Base-by-base conservation (phyloP, 1,284 basidiomycete species). In the Neolentinus lepideus region DNA sequence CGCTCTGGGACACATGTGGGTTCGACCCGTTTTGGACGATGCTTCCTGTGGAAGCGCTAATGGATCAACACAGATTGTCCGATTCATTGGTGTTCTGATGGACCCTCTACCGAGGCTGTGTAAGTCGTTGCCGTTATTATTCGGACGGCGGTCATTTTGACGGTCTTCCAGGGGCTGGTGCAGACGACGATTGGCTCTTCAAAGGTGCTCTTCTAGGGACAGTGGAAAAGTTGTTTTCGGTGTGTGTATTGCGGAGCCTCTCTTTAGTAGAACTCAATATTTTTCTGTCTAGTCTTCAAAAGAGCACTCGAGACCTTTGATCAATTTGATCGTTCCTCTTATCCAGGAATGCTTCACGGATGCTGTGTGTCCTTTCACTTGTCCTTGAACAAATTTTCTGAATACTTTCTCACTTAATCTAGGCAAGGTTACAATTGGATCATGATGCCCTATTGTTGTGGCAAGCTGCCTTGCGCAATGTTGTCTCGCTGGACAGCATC, bases 401-500 rank as follows among this genome's bases (percentile, higher is more conserved):
- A n/a, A 35, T 2, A 55, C 51, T 19, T 57, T 58, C 52, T 50
- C 56, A 21, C 38, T 6, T 43, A 9, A 6, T 21, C n/a, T 62
- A 90, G 88, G 81, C 80, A 22, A 81, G 83, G 56, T 74, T 81
- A 25, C 81, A 88, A 61, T 78, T 96, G 51, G 93, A 96, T 59
- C 82, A 85, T 56, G 92, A 95, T 67, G 89, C 81, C 0, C 67
- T 94, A 26, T 74, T 74, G 26, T 76, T 96, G 35, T 95, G 92
- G 93, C 75, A 81, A 53, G 75, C 82, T 19, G 81, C 88, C 1
- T 71, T 95, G 25, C 79, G 84, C 54, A 90, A 93, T 64, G 79
- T 88, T 0, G 69, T 75, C 1, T 77, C 80, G 1, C 69, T 91
- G 2, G 71, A 78, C 52, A 74, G 69, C 58, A 62, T 71, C 24